Base-by-base conservation (phyloP, 345 rosid genomes). In the Carallia brachiata region DNA sequence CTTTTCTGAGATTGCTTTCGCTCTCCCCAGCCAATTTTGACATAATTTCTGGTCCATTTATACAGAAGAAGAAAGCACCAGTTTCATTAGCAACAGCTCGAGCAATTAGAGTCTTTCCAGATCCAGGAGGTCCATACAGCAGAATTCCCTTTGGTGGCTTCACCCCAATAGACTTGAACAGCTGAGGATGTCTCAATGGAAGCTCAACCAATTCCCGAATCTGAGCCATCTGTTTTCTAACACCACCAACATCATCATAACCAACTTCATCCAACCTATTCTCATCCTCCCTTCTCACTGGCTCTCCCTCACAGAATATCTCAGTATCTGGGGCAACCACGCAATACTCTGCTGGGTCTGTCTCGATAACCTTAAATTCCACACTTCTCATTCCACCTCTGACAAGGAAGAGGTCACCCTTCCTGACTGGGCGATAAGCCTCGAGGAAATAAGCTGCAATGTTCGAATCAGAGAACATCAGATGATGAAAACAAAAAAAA, bases 301-400 rank as follows among this genome's bases (percentile, higher is more conserved):
- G 96, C 71, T 94, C 98, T 55, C 98, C 97, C 81, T 94, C 98
- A 37, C 98, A 94, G 80, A 94, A 94, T 65, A 94, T 88, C 85
- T 91, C 96, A 7, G 98, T 93, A 71, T 93, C 98, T 6, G 97
- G 96, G 66, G 98, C 96, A 18, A 93, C 98, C 65, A 93, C 98
- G 79, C 97, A 93, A 69, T 89, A 89, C 79, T 91, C 97, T 0
- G 86, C 57, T 69, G 98, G 96, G 63, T 94, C 97, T 2, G 98
- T 91, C 78, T 94, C 96, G 30, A 91, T 84, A 39, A 89, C 91
- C 74, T 91, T 89, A 81, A 91, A 93, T 77, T 91, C 97, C 12
- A 93, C 92, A 66, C 97, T 91, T 82, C 98, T 86, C 98, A 93
- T 90, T 66, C 98, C 98, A 48, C 98, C 98, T 79, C 98, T 88